Base-by-base conservation (phyloP, 306 rosid species). In the Parietaria judaica region DNA sequence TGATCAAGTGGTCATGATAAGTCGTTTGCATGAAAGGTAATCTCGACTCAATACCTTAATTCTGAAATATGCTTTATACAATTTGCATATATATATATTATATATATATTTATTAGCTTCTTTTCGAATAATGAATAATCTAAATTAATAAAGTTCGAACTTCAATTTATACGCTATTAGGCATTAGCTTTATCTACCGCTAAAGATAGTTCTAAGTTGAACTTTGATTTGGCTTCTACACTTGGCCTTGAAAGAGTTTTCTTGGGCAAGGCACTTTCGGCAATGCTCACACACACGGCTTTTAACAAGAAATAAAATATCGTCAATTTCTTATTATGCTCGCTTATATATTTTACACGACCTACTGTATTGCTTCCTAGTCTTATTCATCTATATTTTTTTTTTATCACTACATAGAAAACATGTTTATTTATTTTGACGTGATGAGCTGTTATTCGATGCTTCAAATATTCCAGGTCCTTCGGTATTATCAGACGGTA, bases 401-500 rank as follows among this genome's bases (percentile, higher is more conserved):
- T 55, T 45, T 44, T 31, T 16, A 17, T 11, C 15, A 6, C 4
- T n/a, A 10, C n/a, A n/a, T 49, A 10, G 53, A 11, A 49, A 5
- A 51, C 7, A 0, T 1, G 17, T 47, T 23, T 9, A 34, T 51
- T 16, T 37, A 3, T 7, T 17, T 11, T 8, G 11, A 34, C n/a
- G 3, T 55, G 7, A 56, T 75, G 14, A 14, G 38, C 54, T 41
- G 55, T 9, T 11, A 71, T 48, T 72, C 31, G 41, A 16, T 60
- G 60, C 17, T 44, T 54, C 36, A 60, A 48, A 76, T 70, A 52
- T 52, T 72, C 12, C 83, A 88, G 96, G 79, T 69, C 78, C 58
- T 91, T 83, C 61, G 98, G 96, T 63, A 58, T 83, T 54, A 77
- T 91, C 67, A 81, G 75, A 70, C 78, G 81, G 68, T 91, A 83